Percentiles rank a stretch among this genome's conserved stretches.
Conservation (phyloP, 1,284 basidiomycete genomes). For the Fomitopsis palustris region DNA sequence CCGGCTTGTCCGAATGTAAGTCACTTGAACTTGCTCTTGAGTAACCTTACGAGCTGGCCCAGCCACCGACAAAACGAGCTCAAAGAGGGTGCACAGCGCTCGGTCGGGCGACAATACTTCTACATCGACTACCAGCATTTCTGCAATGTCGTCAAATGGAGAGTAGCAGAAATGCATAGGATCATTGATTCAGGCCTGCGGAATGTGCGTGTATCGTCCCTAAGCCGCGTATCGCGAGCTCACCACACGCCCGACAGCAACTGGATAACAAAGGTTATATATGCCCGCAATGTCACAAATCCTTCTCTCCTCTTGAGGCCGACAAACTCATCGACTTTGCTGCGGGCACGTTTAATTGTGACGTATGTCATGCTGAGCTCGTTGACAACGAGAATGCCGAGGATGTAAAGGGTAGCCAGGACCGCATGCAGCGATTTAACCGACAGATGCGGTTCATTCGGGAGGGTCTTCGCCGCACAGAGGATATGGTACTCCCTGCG, state of each 20-base stretch:
- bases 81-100: constrained; percentile 78
- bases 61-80: constrained; percentile 86
- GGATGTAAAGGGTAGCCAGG: constrained; percentile 80
- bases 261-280: constrained; percentile 95
- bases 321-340: constrained; percentile 76
- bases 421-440: constrained; percentile 95
- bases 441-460: constrained; percentile 85
- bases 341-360: constrained; percentile 66
- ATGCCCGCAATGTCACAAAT: constrained; percentile 85
- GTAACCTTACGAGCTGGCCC: constrained; percentile 2
- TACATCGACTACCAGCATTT: constrained; percentile 96
- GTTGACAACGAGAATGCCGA: constrained; percentile 91
- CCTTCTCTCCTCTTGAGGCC: constrained; percentile 85
- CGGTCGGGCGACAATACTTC: constrained; percentile 86
- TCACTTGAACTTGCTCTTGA: constrained; percentile 14
- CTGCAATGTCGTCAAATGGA: constrained; percentile 97
- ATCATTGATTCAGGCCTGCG: constrained; percentile 86
- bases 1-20: constrained; percentile 80
- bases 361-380: constrained; percentile 77
- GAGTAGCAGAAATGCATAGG: constrained; percentile 91
- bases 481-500: constrained; percentile 83
- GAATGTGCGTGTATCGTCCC: constrained; percentile 50
- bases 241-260: constrained; percentile 50
- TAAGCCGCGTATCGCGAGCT: background rate
- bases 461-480: constrained; percentile 85